Base-by-base conservation (phyloP, 1,284 basidiomycete genomes). In the Pyrrhoderma noxium region DNA sequence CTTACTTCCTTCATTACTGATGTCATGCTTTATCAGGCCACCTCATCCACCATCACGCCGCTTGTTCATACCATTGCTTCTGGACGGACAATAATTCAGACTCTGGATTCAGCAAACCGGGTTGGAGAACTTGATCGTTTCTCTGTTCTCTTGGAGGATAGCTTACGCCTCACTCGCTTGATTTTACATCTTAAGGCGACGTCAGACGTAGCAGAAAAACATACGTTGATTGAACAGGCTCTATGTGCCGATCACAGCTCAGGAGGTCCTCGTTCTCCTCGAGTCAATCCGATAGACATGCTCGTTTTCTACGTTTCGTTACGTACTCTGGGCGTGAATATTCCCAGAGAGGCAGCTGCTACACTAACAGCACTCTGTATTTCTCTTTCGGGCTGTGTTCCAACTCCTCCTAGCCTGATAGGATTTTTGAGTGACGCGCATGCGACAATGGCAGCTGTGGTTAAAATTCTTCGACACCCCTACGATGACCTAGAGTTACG, bases 381-480 rank as follows among this genome's bases (percentile, higher is more conserved):
- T 1, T 86, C 83, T 0, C 70, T 89, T n/a, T 78, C 83, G 8
- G 62, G 69, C 35, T 70, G 72, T 3, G 21, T 40, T 18, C 74
- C 80, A 1, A 75, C 80, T 0, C 72, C 80, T 0, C 77, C 81
- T 0, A 82, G 83, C 3, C 80, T 90, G 58, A 74, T 85, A 38
- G 83, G 81, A 0, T 86, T 88, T 62, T 70, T 90, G 8, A 75
- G 79, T 5, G 77, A 85, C 60, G 81, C 87, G 1, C 85, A 89
- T 60, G 73, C 76, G 19, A 79, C 76, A 2, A 77, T 87, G 4
- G 64, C 75, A 9, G 72, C 76, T 0, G 66, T 87, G 9, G 78
- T 86, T 1, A 74, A 76, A 16, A 82, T 87, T 42, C 70, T 84
- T 3, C 76, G 80, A 47, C 79, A 86, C 61, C 82, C 84, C 0